These are phyloP conservation scores for Fusarium sp. DNA, from an alignment of 2,329 filamentous ascomycete species.

Conservation along the genomic window DNA sequence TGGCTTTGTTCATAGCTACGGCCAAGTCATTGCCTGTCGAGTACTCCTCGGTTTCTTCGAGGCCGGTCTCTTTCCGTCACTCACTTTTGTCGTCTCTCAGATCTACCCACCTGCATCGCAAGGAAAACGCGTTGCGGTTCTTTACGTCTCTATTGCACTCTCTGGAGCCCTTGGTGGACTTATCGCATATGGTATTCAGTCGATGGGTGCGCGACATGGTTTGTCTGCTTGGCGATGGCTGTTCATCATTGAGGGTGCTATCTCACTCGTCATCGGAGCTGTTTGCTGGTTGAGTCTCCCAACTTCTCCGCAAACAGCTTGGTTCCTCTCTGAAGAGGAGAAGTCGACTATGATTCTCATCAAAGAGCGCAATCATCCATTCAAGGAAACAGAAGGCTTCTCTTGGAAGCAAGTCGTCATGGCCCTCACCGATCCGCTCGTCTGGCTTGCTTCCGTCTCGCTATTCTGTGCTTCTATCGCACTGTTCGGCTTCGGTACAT, in stretches of 20 bases:
- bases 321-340: conserved; percentile 56
- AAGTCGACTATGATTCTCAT: conserved; percentile 44
- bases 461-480: conserved; percentile 36
- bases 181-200: conserved; percentile 47
- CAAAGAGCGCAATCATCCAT: conserved; percentile 14
- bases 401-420: conserved; percentile 38
- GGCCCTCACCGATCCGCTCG: conserved; percentile 42
- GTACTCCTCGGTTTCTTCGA: conserved; percentile 51
- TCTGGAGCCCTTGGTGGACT: conserved; percentile 48
- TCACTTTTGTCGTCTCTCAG: conserved; percentile 28
- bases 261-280: conserved; percentile 47
- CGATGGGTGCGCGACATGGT: conserved; percentile 56
- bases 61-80: conserved; percentile 49
- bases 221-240: conserved; percentile 63
- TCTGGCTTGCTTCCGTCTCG: conserved; percentile 45
- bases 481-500: conserved; percentile 50
- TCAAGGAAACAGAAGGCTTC: conserved; percentile 27
- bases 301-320: conserved; percentile 56
- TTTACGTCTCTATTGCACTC: conserved; percentile 47
- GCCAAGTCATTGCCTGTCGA: conserved; percentile 41
- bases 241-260: conserved; percentile 58
- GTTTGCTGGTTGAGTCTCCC: conserved; percentile 55
- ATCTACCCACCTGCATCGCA: conserved; percentile 15
- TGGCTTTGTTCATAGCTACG: conserved; percentile 46
- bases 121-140: conserved; percentile 47